Evolutionary conservation across 768 basidiomycete species (phyloP), one percentile per base, ranked within the genome.

Genomic region (Clitopilus passeckerianus): DNA sequence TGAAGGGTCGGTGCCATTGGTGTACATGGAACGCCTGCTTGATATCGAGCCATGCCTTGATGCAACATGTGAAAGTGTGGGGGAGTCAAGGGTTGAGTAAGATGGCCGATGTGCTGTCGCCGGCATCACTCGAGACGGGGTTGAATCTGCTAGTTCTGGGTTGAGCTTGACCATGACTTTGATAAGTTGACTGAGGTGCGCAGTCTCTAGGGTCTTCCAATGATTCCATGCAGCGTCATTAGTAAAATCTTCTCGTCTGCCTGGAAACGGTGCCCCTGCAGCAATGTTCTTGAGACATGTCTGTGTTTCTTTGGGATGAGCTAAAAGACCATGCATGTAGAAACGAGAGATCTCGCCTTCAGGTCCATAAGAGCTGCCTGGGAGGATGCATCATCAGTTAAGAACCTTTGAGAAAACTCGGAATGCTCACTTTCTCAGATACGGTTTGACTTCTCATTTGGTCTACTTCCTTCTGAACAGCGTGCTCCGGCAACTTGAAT

Each of bases 261-360:
- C 93, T 1, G 95, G 94, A 68, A 95, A 95, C 0, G 89, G 75
- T 12, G 82, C 79, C 23, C 92, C 90, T 14, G 90, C 87, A 57
- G 89, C 91, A 68, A 98, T 90, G 63, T 93, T 91, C 76, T 96
- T 96, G 57, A 98, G 76, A 68, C 91, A 95, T 34, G 90, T 91
- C 91, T 95, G 61, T 15, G n/a, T 5, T 58, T 58, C 43, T 52
- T 58, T 30, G 59, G 37, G 33, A 46, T 64, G 53, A 59, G 64
- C 16, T 44, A 56, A 61, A 27, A 46, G 20, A 34, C 50, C 37
- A 62, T 68, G 50, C 68, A 24, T 18, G 35, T 37, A 23, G n/a
- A 18, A 27, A 53, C 12, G 16, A 22, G 34, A 20, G 20, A 27
- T 52, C 63, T 63, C 64, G 89, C 93, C 83, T 95, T 97, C 58